Evolutionary conservation across 2,329 filamentous ascomycete genomes (phyloP).

Genomic region (Exophiala aquamarina): DNA sequence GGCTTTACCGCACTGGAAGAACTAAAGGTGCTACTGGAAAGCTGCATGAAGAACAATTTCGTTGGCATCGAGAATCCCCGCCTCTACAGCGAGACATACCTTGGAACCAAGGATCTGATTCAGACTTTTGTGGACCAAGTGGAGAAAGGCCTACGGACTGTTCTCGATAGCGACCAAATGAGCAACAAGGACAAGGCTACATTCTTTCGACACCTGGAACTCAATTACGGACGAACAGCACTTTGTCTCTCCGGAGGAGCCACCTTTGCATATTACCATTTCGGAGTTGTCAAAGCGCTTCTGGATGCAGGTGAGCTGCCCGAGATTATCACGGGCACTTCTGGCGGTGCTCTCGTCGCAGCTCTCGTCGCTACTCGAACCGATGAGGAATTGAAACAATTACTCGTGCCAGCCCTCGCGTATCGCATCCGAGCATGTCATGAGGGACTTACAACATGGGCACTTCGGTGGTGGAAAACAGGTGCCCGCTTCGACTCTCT

Average conservation of each 20-base stretch:
- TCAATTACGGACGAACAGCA: slow-evolving; percentile 89
- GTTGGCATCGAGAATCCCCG: slow-evolving; percentile 90
- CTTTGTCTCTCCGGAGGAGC: slow-evolving; percentile 91
- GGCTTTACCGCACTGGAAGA: slow-evolving; percentile 62
- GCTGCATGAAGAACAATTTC: slow-evolving; percentile 97
- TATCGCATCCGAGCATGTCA: slow-evolving; percentile 80
- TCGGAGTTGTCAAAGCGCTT: slow-evolving; percentile 86
- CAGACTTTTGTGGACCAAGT: slow-evolving; percentile 84
- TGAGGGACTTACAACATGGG: slow-evolving; percentile 74
- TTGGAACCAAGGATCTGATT: slow-evolving; percentile 91
- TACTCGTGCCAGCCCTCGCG: slow-evolving; percentile 85
- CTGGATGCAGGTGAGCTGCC: slow-evolving; percentile 83
- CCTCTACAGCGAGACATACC: slow-evolving; percentile 97
- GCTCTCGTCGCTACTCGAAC: slow-evolving; percentile 85
- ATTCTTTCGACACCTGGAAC: slow-evolving; percentile 83
- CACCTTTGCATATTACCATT: slow-evolving; percentile 94
- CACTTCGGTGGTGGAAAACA: slow-evolving; percentile 83
- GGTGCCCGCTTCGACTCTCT: slow-evolving; percentile 92
- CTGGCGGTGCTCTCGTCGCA: slow-evolving; percentile 87
- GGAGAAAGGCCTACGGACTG: slow-evolving; percentile 59
- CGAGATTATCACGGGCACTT: slow-evolving; percentile 94
- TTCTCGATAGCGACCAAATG: slow-evolving; percentile 68
- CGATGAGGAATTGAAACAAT: slow-evolving; percentile 80
- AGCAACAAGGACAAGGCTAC: slow-evolving; percentile 70
- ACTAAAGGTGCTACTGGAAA: slow-evolving; percentile 74